These are phyloP conservation scores for Ochetophila trinervis DNA, from an alignment of 306 rosid genomes.

Conservation along the genomic window DNA sequence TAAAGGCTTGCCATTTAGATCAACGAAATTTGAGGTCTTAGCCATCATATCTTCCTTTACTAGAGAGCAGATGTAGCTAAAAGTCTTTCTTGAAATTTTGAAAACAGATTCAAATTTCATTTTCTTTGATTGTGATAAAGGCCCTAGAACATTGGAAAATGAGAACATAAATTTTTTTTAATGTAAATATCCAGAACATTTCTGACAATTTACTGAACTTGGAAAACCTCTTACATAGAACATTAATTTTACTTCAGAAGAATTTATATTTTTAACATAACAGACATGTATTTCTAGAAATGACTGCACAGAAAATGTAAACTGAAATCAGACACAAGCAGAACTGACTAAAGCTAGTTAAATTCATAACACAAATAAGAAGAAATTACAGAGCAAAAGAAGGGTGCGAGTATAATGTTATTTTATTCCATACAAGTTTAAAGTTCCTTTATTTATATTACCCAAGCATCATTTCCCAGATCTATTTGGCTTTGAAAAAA, in stretches of 20 bases:
- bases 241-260: neutral
- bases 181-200: neutral
- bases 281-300: constrained; percentile 2
- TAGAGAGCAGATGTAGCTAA: constrained; percentile 79
- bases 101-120: constrained; percentile 69
- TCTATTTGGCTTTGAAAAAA: neutral
- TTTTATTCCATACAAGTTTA: neutral
- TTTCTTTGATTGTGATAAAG: constrained; percentile 48
- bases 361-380: neutral
- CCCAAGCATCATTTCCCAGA: neutral
- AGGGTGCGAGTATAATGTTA: neutral
- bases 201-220: neutral
- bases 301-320: constrained; percentile 12
- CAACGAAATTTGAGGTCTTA: constrained; percentile 46
- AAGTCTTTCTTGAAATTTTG: constrained; percentile 77
- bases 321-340: neutral
- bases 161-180: constrained; percentile 12
- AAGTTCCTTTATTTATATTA: neutral
- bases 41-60: constrained; percentile 66
- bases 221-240: neutral
- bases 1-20: constrained; percentile 51
- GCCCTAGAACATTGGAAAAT: constrained; percentile 49
- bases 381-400: neutral
- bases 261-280: neutral
- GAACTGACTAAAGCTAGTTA: neutral